Conservation (phyloP, 306 rosid genomes). For the Oemleria cerasiformis region DNA sequence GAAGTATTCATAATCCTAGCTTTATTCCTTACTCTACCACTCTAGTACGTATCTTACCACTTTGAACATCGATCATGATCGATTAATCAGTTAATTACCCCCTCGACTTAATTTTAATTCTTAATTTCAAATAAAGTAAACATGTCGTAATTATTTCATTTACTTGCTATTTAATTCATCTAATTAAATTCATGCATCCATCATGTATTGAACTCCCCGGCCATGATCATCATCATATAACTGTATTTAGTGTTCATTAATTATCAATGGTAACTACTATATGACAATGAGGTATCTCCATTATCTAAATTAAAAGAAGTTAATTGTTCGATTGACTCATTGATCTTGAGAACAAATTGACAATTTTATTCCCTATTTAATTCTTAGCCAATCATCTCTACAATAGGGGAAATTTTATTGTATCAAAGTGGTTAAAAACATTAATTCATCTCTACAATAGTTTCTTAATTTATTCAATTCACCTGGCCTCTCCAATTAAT, state of each 20-base stretch:
- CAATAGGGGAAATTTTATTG: no score
- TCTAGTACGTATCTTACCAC: not conserved
- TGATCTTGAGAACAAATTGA: no score
- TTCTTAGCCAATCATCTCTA: no score
- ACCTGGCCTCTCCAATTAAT: no score
- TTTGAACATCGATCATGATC: not conserved
- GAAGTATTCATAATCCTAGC: conserved; percentile 10
- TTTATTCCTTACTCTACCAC: not conserved
- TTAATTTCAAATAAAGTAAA: no score
- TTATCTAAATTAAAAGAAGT: no score
- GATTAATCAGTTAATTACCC: not conserved
- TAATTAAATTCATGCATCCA: conserved; percentile 7
- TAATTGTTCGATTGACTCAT: no score
- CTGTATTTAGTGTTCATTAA: not conserved
- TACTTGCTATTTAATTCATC: not conserved
- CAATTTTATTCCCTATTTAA: no score
- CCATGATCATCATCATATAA: conserved; percentile 1
- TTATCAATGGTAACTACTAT: not conserved
- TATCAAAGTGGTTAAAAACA: no score
- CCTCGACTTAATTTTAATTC: no score
- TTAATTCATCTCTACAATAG: no score
- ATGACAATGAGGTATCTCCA: not conserved
- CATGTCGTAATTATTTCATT: not conserved
- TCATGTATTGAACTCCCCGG: conserved; percentile 3
- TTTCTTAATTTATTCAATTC: no score